Percentiles rank a stretch among this genome's conserved stretches.
phyloP scores from a whole-genome alignment of 2,329 filamentous ascomycete species.

The Cucurbitaria berberidis region DNA sequence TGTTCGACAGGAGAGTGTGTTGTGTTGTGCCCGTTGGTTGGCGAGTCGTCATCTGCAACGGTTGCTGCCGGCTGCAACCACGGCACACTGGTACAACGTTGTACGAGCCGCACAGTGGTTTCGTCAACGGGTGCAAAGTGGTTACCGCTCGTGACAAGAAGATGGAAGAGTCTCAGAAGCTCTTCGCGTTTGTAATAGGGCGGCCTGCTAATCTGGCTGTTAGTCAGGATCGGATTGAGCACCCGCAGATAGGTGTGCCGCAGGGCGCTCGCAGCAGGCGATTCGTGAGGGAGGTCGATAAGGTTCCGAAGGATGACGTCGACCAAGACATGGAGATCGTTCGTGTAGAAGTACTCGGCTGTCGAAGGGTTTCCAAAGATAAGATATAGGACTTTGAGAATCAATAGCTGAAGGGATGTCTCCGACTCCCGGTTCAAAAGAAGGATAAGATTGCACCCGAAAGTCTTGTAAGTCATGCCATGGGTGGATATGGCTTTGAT shows the following conservation, averaged over 20 bases:
- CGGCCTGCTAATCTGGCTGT: slow-evolving; percentile 86
- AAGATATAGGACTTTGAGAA: slow-evolving; percentile 92
- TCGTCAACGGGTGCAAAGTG: slow-evolving; percentile 84
- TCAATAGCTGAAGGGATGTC: slow-evolving; percentile 92
- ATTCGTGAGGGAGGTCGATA: slow-evolving; percentile 91
- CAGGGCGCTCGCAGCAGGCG: slow-evolving; percentile 58
- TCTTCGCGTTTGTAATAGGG: slow-evolving; percentile 93
- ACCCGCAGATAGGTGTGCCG: slow-evolving; percentile 95
- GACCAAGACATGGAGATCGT: slow-evolving; percentile 90
- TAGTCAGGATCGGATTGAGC: slow-evolving; percentile 84
- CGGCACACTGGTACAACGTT: slow-evolving; percentile 73
- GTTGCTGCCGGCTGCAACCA: slow-evolving; percentile 60
- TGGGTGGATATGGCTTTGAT: slow-evolving; percentile 87
- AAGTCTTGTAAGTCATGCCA: slow-evolving; percentile 84
- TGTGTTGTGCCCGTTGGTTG: slow-evolving; percentile 23
- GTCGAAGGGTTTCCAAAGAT: slow-evolving; percentile 91
- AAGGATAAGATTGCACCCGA: slow-evolving; percentile 96
- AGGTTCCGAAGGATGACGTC: slow-evolving; percentile 97
- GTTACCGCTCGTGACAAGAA: slow-evolving; percentile 68
- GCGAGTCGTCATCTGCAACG: slow-evolving; percentile 28
- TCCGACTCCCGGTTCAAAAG: slow-evolving; percentile 92
- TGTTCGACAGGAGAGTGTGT: slow-evolving; percentile 34
- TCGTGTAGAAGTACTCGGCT: slow-evolving; percentile 98
- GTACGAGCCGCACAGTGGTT: slow-evolving; percentile 77
- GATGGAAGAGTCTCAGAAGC: slow-evolving; percentile 74